Evolutionary conservation across 1,284 basidiomycete species (phyloP).

Genomic region (Inonotus hispidus): DNA sequence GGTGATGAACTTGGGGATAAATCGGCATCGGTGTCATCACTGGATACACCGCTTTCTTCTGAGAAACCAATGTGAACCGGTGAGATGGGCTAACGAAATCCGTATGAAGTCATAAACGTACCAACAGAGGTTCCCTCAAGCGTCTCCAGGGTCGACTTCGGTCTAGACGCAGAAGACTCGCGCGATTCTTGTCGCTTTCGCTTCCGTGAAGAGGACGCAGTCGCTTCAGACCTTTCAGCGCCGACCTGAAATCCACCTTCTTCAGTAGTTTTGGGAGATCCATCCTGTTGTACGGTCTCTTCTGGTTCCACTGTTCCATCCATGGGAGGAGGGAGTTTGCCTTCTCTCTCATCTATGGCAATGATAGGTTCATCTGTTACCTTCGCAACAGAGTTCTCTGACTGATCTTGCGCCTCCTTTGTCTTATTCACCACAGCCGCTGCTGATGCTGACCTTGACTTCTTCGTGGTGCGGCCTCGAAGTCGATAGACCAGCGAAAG

Average conservation of each 20-base stretch:
- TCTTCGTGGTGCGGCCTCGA: background rate
- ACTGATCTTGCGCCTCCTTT: background rate
- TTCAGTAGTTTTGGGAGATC: background rate
- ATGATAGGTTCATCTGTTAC: conserved; percentile 19
- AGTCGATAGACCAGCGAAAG: conserved; percentile 15
- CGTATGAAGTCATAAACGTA: background rate
- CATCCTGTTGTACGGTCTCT: background rate
- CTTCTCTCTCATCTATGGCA: conserved; percentile 26
- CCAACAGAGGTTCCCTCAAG: background rate
- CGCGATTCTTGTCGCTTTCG: background rate
- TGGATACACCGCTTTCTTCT: background rate
- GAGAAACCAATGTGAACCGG: background rate
- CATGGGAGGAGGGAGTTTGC: conserved; percentile 28
- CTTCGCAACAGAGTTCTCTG: background rate
- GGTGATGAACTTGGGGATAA: conserved; percentile 22
- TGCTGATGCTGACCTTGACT: background rate
- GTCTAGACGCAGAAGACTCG: background rate
- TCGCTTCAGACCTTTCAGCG: background rate
- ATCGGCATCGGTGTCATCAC: background rate
- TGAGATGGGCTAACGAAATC: background rate
- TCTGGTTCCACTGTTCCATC: conserved; percentile 22
- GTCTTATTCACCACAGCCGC: background rate
- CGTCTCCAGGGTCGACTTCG: background rate
- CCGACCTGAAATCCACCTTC: background rate
- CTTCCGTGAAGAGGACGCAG: background rate